A percentile compares a stretch with the other conserved stretches of the same genome.
Evolutionary conservation across 352 stramenopile genomes (phyloP).

Genomic region (Pilasporangium apinafurcum): DNA sequence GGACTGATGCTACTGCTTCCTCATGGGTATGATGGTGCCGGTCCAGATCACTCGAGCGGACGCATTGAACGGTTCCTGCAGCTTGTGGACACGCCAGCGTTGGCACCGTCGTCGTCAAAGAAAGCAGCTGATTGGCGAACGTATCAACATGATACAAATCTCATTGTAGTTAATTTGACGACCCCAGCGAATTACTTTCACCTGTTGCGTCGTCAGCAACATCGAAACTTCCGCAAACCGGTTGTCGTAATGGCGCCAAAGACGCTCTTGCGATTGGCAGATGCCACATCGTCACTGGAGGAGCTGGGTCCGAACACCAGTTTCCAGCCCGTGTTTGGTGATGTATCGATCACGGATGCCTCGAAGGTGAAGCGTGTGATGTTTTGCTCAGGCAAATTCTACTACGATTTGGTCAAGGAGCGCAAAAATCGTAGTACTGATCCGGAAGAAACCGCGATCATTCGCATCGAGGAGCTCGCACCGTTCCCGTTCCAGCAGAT

Average conservation of each 20-base stretch:
- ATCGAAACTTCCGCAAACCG: slow-evolving; percentile 68
- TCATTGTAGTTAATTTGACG: slow-evolving; percentile 80
- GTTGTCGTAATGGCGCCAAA: slow-evolving; percentile 76
- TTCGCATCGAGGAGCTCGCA: slow-evolving; percentile 78
- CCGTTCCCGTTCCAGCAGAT: slow-evolving; percentile 80
- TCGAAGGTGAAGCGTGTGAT: slow-evolving; percentile 61
- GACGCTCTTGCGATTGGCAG: slow-evolving; percentile 58
- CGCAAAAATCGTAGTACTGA: slow-evolving; percentile 35
- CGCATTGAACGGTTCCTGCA: slow-evolving; percentile 86
- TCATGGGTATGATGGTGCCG: slow-evolving; percentile 85
- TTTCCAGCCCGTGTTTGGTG: slow-evolving; percentile 67
- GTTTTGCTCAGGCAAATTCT: slow-evolving; percentile 83
- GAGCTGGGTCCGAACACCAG: slow-evolving; percentile 47
- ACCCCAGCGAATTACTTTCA: slow-evolving; percentile 97
- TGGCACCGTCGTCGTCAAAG: slow-evolving; percentile 30
- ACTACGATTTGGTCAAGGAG: slow-evolving; percentile 78
- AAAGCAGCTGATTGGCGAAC: slow-evolving; percentile 35
- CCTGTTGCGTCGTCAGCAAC: slow-evolving; percentile 88
- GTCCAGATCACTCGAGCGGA: slow-evolving; percentile 82
- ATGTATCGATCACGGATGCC: slow-evolving; percentile 34
- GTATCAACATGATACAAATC: slow-evolving; percentile 73
- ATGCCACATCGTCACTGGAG: slow-evolving; percentile 58
- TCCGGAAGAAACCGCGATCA: slow-evolving; percentile 48
- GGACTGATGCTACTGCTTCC: slow-evolving; percentile 79
- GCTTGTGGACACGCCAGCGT: slow-evolving; percentile 63